Percentiles rank a stretch among this genome's conserved stretches.
Evolutionary conservation across 139 green algal genomes (phyloP).

Genomic region (Micractinium sp.): DNA sequence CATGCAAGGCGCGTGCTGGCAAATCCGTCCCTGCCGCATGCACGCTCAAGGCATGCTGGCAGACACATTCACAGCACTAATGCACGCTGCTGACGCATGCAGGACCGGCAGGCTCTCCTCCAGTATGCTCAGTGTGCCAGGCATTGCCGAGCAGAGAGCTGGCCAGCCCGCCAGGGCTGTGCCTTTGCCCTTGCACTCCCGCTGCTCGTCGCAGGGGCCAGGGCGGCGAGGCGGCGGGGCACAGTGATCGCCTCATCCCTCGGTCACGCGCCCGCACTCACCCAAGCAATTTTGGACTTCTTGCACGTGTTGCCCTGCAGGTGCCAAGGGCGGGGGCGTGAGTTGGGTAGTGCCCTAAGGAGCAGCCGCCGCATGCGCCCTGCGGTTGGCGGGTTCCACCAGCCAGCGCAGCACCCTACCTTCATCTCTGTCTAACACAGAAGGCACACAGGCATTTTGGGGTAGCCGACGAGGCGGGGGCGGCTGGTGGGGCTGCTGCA

Average conservation of each 20-base stretch:
- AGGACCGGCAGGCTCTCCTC: too few species aligned
- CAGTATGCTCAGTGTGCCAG: neutral
- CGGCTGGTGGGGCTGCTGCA: neutral
- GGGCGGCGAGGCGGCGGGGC: neutral
- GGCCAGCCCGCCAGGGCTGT: neutral
- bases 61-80: too few species aligned
- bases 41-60: too few species aligned
- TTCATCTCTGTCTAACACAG: neutral
- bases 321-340: neutral
- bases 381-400: conserved; percentile 1
- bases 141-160: neutral
- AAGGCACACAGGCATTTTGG: neutral
- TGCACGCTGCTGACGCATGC: too few species aligned
- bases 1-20: too few species aligned
- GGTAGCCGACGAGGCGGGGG: neutral
- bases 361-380: neutral
- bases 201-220: neutral
- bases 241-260: neutral
- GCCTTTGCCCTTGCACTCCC: too few species aligned
- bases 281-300: conserved; percentile 26
- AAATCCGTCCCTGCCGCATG: too few species aligned
- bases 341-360: neutral
- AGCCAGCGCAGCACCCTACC: neutral
- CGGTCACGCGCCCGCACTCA: neutral
- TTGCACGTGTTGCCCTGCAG: conserved; percentile 31